These are phyloP conservation scores for Pseudonectria buxi DNA, from an alignment of 2,329 filamentous ascomycete species.

Conservation along the genomic window DNA sequence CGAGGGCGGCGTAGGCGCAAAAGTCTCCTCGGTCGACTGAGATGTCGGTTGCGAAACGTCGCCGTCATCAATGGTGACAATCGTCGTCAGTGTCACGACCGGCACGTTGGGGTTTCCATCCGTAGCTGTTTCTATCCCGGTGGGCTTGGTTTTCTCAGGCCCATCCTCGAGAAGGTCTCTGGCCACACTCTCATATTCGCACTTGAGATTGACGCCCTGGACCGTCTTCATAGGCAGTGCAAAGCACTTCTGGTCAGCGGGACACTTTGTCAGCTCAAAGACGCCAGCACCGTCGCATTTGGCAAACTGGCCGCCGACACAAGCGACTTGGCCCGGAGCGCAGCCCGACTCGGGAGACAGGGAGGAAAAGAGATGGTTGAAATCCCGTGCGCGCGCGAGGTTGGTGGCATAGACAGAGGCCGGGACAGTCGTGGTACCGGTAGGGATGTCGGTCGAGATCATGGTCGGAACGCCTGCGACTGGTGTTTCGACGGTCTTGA, in stretches of 20 bases:
- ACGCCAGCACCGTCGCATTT: conserved; percentile 34
- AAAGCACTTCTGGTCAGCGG: conserved; percentile 36
- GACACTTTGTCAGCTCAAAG: conserved; percentile 36
- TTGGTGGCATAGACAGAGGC: conserved; percentile 38
- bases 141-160: conserved; percentile 1
- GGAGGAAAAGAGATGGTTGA: conserved; percentile 41
- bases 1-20: background rate
- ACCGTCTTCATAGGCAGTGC: conserved; percentile 47
- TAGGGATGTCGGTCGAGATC: conserved; percentile 26
- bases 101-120: conserved; percentile 10
- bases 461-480: conserved; percentile 37
- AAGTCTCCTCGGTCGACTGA: conserved; percentile 5
- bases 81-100: conserved; percentile 24
- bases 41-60: conserved; percentile 4
- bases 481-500: conserved; percentile 20
- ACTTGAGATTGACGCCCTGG: conserved; percentile 43
- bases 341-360: conserved; percentile 43
- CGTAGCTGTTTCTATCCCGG: background rate
- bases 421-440: conserved; percentile 34
- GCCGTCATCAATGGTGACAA: conserved; percentile 24
- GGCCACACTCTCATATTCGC: conserved; percentile 35
- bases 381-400: conserved; percentile 35
- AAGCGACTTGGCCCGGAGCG: conserved; percentile 40
- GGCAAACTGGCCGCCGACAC: conserved; percentile 44
- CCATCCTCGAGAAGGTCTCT: conserved; percentile 33